phyloP scores from a whole-genome alignment of 805 yeast species.

The Cyberlindnera subsufficiens region DNA sequence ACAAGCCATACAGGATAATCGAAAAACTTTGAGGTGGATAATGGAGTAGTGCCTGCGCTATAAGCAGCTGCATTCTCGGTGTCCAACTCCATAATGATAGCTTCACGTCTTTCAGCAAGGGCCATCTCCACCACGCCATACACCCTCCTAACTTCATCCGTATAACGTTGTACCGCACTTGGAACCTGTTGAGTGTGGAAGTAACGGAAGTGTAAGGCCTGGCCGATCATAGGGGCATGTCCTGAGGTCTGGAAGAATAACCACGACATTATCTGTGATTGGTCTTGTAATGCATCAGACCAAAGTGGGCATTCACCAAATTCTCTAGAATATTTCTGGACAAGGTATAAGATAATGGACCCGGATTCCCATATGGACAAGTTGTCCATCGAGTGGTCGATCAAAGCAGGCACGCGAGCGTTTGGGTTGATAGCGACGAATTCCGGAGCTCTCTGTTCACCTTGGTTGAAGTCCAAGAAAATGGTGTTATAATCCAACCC shows the following conservation, averaged over 20 bases:
- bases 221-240: constrained; percentile 98
- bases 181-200: constrained; percentile 84
- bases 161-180: constrained; percentile 84
- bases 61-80: constrained; percentile 83
- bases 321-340: constrained; percentile 58
- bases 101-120: constrained; percentile 86
- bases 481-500: constrained; percentile 75
- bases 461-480: constrained; percentile 77
- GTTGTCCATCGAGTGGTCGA: constrained; percentile 80
- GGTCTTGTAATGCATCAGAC: constrained; percentile 68
- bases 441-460: constrained; percentile 92
- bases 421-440: constrained; percentile 92
- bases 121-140: constrained; percentile 95
- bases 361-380: constrained; percentile 93
- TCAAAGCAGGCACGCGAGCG: constrained; percentile 91
- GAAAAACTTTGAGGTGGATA: constrained; percentile 78
- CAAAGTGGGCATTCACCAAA: constrained; percentile 71
- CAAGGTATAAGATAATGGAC: constrained; percentile 79
- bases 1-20: constrained; percentile 95
- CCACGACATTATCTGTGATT: constrained; percentile 83
- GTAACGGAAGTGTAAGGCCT: constrained; percentile 88
- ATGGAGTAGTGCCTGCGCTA: constrained; percentile 82
- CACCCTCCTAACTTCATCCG: constrained; percentile 88
- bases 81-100: constrained; percentile 83
- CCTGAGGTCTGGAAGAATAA: constrained; percentile 93